Conservation (phyloP, 2,329 filamentous ascomycete species). For the Malbranchea zuffiana region DNA sequence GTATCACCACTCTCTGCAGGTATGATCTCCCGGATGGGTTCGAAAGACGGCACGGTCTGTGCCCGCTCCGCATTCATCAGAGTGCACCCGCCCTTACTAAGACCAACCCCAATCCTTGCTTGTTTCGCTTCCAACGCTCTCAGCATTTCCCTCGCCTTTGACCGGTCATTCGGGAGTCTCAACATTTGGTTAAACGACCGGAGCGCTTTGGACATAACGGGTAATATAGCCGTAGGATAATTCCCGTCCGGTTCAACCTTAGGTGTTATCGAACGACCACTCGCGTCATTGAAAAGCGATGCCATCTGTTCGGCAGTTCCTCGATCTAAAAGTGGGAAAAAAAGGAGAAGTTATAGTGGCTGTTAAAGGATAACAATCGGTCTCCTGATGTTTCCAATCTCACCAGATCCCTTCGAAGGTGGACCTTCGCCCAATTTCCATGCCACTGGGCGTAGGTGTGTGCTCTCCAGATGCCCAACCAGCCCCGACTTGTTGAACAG, state of each 20-base stretch:
- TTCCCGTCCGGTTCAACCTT: slow-evolving; percentile 14
- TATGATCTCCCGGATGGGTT: slow-evolving; percentile 35
- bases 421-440: slow-evolving; percentile 52
- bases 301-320: slow-evolving; percentile 4
- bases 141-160: slow-evolving; percentile 37
- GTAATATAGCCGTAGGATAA: slow-evolving; percentile 29
- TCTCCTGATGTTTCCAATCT: slow-evolving; percentile 19
- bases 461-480: slow-evolving; percentile 41
- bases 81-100: slow-evolving; percentile 44
- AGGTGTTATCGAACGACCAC: slow-evolving; percentile 16
- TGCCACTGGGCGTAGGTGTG: slow-evolving; percentile 44
- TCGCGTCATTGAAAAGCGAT: slow-evolving; percentile 14
- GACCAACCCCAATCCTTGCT: slow-evolving; percentile 40
- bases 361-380: slow-evolving; percentile 16
- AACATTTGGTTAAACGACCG: slow-evolving; percentile 35
- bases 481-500: slow-evolving; percentile 28
- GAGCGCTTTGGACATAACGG: slow-evolving; percentile 26
- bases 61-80: slow-evolving; percentile 44
- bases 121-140: slow-evolving; percentile 41
- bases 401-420: slow-evolving; percentile 43
- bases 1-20: slow-evolving; percentile 14
- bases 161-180: slow-evolving; percentile 32
- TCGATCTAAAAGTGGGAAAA: slow-evolving; percentile 12
- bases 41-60: slow-evolving; percentile 40
- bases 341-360: slow-evolving; percentile 10